Conservation (phyloP, 1,284 basidiomycete genomes). For the Boletus mariae region DNA sequence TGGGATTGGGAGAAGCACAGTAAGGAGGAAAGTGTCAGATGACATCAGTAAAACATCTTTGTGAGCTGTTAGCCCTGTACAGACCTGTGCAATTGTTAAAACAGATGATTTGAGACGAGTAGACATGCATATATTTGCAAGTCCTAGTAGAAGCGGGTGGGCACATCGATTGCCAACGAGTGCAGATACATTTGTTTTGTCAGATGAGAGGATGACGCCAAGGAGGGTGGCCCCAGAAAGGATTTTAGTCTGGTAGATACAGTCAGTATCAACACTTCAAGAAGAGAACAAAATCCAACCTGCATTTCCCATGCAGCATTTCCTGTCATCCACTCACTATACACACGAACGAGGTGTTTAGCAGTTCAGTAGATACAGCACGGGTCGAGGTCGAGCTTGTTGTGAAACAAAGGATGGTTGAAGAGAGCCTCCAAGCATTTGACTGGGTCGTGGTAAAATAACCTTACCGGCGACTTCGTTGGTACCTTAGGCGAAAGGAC, state of each 20-base stretch:
- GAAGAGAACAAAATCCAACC: not conserved
- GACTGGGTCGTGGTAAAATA: too few relatives aligned
- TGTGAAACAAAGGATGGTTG: too few relatives aligned
- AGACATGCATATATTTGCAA: not conserved
- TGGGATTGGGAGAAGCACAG: not conserved
- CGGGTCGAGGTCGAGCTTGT: too few relatives aligned
- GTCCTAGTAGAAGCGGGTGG: not conserved
- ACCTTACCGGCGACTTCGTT: too few relatives aligned
- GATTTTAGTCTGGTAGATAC: not conserved
- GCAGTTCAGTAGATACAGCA: too few relatives aligned
- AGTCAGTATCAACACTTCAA: too few relatives aligned
- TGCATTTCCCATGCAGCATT: not conserved
- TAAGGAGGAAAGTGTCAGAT: not conserved
- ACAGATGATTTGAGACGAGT: not conserved
- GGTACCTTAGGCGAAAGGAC: too few relatives aligned
- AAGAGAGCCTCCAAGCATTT: too few relatives aligned
- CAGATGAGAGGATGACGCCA: not conserved
- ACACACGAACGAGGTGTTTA: too few relatives aligned
- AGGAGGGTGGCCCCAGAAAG: not conserved
- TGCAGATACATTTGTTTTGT: not conserved
- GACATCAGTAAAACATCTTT: not conserved
- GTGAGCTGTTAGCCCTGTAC: too few relatives aligned
- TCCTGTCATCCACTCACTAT: too few relatives aligned
- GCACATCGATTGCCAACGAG: not conserved
- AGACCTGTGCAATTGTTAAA: too few relatives aligned